Evolutionary conservation across 805 yeast genomes (phyloP).

Genomic region (Blastobotrys robertii): DNA sequence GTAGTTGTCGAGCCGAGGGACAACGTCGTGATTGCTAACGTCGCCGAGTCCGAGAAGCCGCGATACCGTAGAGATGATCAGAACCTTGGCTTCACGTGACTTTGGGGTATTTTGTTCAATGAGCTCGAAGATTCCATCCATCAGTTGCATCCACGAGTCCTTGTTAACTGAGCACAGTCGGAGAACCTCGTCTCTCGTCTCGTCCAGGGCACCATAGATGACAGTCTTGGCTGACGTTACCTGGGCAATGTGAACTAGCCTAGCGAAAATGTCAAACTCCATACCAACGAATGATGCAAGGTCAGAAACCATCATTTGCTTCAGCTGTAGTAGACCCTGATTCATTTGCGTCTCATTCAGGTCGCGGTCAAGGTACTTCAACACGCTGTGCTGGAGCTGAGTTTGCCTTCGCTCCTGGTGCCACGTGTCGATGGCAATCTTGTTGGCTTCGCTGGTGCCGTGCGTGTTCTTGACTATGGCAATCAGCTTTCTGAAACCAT

Average conservation of each 20-base stretch:
- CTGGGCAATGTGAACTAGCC: conserved; percentile 9
- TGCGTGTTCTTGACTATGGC: conserved; percentile 12
- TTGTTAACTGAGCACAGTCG: conserved; percentile 1
- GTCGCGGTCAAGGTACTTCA: conserved; percentile 8
- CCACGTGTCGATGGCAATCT: conserved; percentile 12
- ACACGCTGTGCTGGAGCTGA: conserved; percentile 8
- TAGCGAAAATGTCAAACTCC: conserved; percentile 10
- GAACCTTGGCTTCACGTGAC: conserved; percentile 5
- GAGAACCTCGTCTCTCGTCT: conserved; percentile 16
- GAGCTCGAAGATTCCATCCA: conserved; percentile 4
- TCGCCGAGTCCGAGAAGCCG: conserved; percentile 1
- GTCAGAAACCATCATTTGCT: conserved; percentile 12
- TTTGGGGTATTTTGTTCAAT: neutral
- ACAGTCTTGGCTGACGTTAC: conserved; percentile 7
- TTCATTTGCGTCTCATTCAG: conserved; percentile 12
- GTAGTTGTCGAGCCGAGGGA: conserved; percentile 3
- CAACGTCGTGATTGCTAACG: conserved; percentile 1
- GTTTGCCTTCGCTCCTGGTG: conserved; percentile 8
- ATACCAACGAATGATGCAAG: conserved; percentile 8
- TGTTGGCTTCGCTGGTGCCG: neutral
- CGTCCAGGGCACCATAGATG: conserved; percentile 14
- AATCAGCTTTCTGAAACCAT: conserved; percentile 17
- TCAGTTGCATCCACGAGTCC: conserved; percentile 1
- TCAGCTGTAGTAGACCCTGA: conserved; percentile 15
- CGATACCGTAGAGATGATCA: conserved; percentile 8